phyloP scores from a whole-genome alignment of 2,329 filamentous ascomycete genomes.

The Colletotrichum sp. region DNA sequence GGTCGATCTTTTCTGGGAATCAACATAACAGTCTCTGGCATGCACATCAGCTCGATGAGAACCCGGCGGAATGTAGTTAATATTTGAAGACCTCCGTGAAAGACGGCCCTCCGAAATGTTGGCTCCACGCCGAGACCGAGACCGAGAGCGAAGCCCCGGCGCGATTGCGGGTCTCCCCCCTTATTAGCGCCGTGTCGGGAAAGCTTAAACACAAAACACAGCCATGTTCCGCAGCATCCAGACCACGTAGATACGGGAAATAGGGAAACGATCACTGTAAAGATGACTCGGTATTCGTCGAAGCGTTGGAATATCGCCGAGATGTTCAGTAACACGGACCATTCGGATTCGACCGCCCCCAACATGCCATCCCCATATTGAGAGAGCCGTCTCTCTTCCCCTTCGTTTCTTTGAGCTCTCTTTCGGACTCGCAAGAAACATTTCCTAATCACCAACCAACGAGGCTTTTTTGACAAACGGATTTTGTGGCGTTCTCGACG shows the following conservation, averaged over 20 bases:
- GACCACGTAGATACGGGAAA: not conserved
- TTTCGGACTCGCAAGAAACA: conserved; percentile 6
- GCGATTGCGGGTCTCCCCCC: not conserved
- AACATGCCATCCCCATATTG: not conserved
- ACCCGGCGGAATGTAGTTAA: not conserved
- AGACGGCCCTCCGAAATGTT: not conserved
- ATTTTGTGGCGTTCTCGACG: not conserved
- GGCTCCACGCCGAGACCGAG: not conserved
- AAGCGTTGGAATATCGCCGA: not conserved
- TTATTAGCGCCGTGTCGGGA: not conserved
- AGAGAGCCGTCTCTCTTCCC: not conserved
- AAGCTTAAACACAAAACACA: not conserved
- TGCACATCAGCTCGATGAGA: no score
- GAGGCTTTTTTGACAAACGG: not conserved
- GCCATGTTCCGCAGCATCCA: not conserved
- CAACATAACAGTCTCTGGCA: no score
- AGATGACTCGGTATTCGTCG: not conserved
- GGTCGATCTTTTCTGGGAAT: no score
- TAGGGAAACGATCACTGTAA: not conserved
- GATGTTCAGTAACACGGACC: not conserved
- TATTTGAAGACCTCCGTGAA: not conserved
- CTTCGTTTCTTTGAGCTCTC: not conserved
- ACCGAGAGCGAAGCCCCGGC: not conserved
- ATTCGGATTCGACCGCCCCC: not conserved
- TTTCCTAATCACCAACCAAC: not conserved